Percentiles rank a stretch among this genome's conserved stretches.
phyloP scores from a whole-genome alignment of 495 filamentous ascomycete species.

The Trichoderma erinaceum region DNA sequence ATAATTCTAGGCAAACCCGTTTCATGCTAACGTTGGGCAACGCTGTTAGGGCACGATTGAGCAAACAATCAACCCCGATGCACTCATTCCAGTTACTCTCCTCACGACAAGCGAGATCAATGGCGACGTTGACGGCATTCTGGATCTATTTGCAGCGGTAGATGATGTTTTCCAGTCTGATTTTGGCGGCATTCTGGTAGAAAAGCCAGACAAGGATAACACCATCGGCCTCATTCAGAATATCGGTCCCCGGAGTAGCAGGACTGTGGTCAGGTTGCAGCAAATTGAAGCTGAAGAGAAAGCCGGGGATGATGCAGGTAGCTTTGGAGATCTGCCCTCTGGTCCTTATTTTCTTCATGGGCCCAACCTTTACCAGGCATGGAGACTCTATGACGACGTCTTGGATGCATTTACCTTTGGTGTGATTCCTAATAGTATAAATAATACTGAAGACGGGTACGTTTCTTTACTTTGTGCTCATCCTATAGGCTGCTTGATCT shows the following conservation, averaged over 20 bases:
- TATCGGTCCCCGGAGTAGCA: background rate
- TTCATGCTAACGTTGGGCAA: background rate
- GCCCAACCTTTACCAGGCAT: constrained; percentile 20
- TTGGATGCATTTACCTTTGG: constrained; percentile 19
- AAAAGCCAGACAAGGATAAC: constrained; percentile 21
- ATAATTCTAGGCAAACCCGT: background rate
- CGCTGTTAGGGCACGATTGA: constrained; percentile 15
- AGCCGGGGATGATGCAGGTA: background rate
- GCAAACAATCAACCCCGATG: constrained; percentile 17
- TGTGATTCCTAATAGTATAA: constrained; percentile 14
- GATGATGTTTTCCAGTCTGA: constrained; percentile 14
- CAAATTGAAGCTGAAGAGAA: background rate
- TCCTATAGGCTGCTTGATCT: background rate
- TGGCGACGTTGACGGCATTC: background rate
- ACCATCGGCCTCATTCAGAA: background rate
- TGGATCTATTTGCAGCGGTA: background rate
- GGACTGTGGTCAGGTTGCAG: background rate
- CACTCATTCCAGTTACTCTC: constrained; percentile 34
- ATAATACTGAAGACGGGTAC: background rate
- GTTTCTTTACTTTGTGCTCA: background rate
- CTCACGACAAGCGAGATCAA: constrained; percentile 19
- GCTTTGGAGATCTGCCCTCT: constrained; percentile 11
- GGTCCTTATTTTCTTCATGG: constrained; percentile 24
- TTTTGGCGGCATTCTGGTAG: constrained; percentile 38
- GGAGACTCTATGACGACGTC: constrained; percentile 19